phyloP scores from a whole-genome alignment of 352 stramenopile genomes.

The Ophiocytium majus region DNA sequence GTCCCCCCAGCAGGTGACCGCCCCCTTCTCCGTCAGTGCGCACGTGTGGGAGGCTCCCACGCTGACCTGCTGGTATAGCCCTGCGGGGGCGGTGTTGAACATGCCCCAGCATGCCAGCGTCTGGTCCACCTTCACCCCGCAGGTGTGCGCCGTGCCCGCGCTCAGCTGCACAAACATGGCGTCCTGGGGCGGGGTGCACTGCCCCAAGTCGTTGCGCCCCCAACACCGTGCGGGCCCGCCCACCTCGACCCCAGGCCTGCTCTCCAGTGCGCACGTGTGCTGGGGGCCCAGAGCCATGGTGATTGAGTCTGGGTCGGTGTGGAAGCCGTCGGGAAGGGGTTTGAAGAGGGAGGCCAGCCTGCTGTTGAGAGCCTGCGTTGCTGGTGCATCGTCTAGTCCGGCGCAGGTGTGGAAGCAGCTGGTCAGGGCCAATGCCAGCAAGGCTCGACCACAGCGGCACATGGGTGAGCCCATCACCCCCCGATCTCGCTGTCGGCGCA shows the following conservation, averaged over 20 bases:
- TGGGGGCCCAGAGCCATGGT: slow-evolving; percentile 40
- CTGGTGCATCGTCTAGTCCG: too few species aligned
- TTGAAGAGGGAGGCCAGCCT: slow-evolving; percentile 18
- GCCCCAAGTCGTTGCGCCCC: slow-evolving; percentile 44
- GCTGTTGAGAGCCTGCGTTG: too few species aligned
- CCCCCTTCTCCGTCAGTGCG: slow-evolving; percentile 28
- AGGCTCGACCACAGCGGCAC: too few species aligned
- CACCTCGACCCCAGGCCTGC: slow-evolving; percentile 42
- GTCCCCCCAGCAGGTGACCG: slow-evolving; percentile 39
- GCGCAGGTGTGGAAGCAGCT: too few species aligned
- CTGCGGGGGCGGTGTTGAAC: slow-evolving; percentile 28
- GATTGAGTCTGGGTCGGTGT: slow-evolving; percentile 49
- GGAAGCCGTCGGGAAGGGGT: slow-evolving; percentile 47
- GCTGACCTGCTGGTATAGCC: slow-evolving; percentile 51
- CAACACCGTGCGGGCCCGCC: slow-evolving; percentile 48
- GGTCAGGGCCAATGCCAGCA: too few species aligned
- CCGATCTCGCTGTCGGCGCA: too few species aligned
- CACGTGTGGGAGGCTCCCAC: slow-evolving; percentile 34
- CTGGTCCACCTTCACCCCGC: slow-evolving; percentile 49
- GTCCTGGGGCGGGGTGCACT: slow-evolving; percentile 39
- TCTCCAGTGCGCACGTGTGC: slow-evolving; percentile 51
- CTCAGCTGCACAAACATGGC: slow-evolving; percentile 31
- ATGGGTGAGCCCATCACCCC: too few species aligned
- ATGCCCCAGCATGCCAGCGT: slow-evolving; percentile 48
- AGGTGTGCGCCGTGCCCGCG: slow-evolving; percentile 37